Evolutionary conservation across 1,284 basidiomycete genomes (phyloP).

Genomic region (Ceratobasidium theobromae): DNA sequence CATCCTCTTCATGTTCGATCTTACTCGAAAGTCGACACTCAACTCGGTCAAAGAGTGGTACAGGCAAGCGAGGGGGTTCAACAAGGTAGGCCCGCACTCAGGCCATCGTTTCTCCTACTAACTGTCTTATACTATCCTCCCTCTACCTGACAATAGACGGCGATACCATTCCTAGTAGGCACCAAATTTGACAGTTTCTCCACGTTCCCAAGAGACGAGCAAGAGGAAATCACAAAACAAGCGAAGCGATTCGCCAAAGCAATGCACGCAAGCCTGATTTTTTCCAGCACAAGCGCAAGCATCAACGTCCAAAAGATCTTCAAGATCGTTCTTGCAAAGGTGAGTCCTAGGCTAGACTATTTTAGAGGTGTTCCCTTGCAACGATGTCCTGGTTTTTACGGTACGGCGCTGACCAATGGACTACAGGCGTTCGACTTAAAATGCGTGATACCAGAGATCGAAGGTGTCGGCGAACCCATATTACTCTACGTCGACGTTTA

Average conservation of each 20-base stretch:
- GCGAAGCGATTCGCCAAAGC: slow-evolving; percentile 95
- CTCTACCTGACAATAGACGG: slow-evolving; percentile 60
- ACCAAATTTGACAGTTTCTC: slow-evolving; percentile 98
- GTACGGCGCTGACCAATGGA: no score
- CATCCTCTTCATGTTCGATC: slow-evolving; percentile 99
- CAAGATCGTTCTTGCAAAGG: slow-evolving; percentile 89
- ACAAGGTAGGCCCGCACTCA: slow-evolving; percentile 67
- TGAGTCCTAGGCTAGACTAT: slow-evolving; percentile 15
- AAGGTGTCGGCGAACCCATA: slow-evolving; percentile 90
- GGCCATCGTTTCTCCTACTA: not conserved
- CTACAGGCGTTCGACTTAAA: slow-evolving; percentile 85
- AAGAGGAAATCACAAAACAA: slow-evolving; percentile 97
- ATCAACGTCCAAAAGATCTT: slow-evolving; percentile 99
- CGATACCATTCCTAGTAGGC: slow-evolving; percentile 94
- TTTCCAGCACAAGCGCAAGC: slow-evolving; percentile 95
- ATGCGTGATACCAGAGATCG: slow-evolving; percentile 96
- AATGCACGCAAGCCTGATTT: slow-evolving; percentile 98
- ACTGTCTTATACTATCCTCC: slow-evolving; percentile 2
- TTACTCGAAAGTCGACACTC: slow-evolving; percentile 92
- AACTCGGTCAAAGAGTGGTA: slow-evolving; percentile 99
- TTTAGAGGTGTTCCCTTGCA: no score
- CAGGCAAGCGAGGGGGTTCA: slow-evolving; percentile 95
- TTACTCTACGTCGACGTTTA: slow-evolving; percentile 89
- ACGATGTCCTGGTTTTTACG: no score
- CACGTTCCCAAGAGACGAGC: slow-evolving; percentile 94